Base-by-base conservation (phyloP, 176 grass and related monocot genomes). In the Paspalum vaginatum region DNA sequence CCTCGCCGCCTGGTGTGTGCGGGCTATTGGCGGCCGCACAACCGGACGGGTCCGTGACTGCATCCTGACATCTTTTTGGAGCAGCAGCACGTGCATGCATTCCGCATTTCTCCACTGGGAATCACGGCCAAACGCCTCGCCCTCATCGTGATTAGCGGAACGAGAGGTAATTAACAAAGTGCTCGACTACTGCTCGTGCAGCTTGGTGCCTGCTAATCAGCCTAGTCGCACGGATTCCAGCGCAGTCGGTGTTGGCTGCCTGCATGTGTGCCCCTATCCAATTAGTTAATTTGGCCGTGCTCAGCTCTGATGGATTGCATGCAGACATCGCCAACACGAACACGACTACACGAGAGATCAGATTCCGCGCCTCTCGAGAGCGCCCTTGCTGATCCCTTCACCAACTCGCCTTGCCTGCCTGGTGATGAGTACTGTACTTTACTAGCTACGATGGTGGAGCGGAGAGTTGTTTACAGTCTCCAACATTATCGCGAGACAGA, bases 401-500 rank as follows among this genome's bases (percentile, higher is more conserved):
- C 66, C 83, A 2, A 45, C 39, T 44, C 24, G 22, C n/a, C 24
- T 24, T 12, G n/a, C n/a, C n/a, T 5, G 9, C 37, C 5, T 17
- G 6, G 54, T 8, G 56, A n/a, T 49, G 27, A 4, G 21, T n/a
- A 9, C 15, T 48, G 24, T 77, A 48, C 20, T 46, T 44, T 47
- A 48, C 42, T 49, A 5, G 56, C 75, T 39, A 77, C 10, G 10
- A 39, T 10, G 62, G 0, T 61, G 22, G 20, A 32, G 32, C 32
- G 32, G 8, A 18, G 44, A 63, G 24, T 77, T 82, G 79, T 71
- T 77, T 65, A 77, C 50, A 25, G 10, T 11, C 14, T 18, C 39
- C 55, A 39, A 77, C 17, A 39, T 37, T 74, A 74, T 80, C 76
- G 13, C 40, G 59, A 46, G 49, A 57, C 48, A 48, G 11, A 22